These are phyloP conservation scores for Colletotrichum eremochloae DNA, from an alignment of 2,329 filamentous ascomycete genomes.

Conservation along the genomic window DNA sequence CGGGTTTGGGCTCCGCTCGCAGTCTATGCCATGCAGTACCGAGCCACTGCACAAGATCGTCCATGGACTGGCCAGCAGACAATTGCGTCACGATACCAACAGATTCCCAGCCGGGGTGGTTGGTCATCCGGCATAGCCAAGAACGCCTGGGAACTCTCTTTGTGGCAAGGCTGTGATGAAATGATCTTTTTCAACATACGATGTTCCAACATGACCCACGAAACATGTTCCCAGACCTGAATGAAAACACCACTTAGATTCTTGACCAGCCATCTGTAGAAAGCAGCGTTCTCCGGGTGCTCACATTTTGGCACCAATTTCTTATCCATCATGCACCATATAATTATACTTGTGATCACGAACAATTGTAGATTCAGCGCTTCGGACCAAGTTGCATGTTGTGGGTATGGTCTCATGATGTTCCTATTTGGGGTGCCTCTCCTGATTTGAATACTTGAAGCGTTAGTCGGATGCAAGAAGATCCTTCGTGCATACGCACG, in stretches of 20 bases:
- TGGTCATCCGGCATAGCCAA: not conserved
- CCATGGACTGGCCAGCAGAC: not conserved
- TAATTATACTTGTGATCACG: no score
- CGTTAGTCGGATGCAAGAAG: not conserved
- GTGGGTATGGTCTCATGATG: not conserved
- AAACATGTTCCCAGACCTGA: not conserved
- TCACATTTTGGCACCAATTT: not conserved
- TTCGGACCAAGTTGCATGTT: not conserved
- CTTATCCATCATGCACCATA: not conserved
- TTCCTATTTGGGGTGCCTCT: not conserved
- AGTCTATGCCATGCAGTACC: conserved; percentile 6
- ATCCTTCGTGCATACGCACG: conserved; percentile 2
- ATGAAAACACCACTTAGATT: not conserved
- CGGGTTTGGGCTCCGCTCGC: not conserved
- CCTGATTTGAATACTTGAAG: not conserved
- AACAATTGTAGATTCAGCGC: no score
- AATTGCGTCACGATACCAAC: not conserved
- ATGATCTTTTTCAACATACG: not conserved
- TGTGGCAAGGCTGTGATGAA: not conserved
- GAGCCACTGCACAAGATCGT: conserved; percentile 2
- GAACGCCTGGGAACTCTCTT: not conserved
- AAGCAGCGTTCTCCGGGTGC: not conserved
- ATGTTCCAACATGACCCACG: not conserved
- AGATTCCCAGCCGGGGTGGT: not conserved
- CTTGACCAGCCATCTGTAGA: not conserved